Percentiles rank a stretch among this genome's conserved stretches.
Conservation (phyloP, 2,329 filamentous ascomycete genomes). For the Neopestalotiopsis rosae region DNA sequence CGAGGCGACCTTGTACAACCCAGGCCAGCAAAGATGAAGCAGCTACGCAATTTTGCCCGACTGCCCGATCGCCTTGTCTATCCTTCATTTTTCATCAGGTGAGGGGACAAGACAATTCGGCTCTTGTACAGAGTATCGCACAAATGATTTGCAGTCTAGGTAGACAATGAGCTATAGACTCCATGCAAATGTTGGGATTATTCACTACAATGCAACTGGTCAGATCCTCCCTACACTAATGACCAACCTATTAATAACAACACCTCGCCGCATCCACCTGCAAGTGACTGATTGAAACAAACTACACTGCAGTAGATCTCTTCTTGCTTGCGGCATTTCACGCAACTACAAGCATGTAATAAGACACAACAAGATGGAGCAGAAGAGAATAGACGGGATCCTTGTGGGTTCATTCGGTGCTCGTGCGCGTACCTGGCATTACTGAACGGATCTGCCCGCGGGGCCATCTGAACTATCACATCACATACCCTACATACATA, state of each 20-base stretch:
- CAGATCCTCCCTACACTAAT: not conserved
- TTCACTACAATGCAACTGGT: not conserved
- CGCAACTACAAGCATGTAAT: not conserved
- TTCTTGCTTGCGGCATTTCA: not conserved
- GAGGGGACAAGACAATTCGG: too few relatives aligned
- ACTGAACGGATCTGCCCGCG: not conserved
- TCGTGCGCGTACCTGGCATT: constrained; percentile 1
- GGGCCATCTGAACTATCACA: not conserved
- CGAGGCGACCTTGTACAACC: not conserved
- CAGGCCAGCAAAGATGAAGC: not conserved
- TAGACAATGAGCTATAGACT: not conserved
- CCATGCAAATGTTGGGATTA: not conserved
- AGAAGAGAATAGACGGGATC: not conserved
- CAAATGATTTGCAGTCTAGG: too few relatives aligned
- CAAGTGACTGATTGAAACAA: not conserved
- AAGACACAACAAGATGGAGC: not conserved
- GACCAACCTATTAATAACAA: not conserved
- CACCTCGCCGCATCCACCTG: not conserved
- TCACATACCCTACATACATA: not conserved
- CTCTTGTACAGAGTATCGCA: too few relatives aligned
- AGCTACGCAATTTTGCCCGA: not conserved
- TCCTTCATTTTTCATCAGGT: too few relatives aligned
- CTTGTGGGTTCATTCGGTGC: not conserved
- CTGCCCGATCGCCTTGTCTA: not conserved
- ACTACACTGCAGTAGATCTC: not conserved